Conservation (phyloP, 306 rosid genomes). For the Prinsepia uniflora region DNA sequence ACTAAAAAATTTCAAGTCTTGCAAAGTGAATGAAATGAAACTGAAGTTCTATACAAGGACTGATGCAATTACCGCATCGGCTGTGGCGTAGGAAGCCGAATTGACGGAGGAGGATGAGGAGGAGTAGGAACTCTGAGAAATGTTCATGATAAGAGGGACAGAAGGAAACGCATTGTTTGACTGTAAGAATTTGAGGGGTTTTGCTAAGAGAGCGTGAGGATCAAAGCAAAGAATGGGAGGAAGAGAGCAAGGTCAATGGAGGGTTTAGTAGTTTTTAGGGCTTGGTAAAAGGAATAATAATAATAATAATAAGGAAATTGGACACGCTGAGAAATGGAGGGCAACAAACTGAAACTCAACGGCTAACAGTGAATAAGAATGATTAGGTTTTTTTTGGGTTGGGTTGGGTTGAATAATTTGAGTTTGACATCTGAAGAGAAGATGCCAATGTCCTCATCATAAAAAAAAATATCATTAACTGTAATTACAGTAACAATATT, state of each 20-base stretch:
- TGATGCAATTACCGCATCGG: slow-evolving; percentile 45
- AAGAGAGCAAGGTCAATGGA: slow-evolving; percentile 26
- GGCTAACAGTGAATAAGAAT: slow-evolving; percentile 10
- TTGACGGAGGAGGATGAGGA: slow-evolving; percentile 57
- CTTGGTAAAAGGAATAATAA: slow-evolving; percentile 1
- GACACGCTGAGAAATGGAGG: background rate
- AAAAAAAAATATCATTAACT: too few relatives aligned
- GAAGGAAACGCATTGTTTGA: slow-evolving; percentile 34
- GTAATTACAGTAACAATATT: too few relatives aligned
- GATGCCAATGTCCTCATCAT: slow-evolving; percentile 5
- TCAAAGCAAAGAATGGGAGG: slow-evolving; percentile 22
- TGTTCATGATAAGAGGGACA: slow-evolving; percentile 43
- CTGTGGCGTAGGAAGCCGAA: slow-evolving; percentile 44
- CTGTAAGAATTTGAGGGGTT: background rate
- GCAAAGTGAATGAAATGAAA: slow-evolving; percentile 4
- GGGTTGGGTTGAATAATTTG: background rate
- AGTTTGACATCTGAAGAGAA: background rate
- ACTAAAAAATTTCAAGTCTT: background rate
- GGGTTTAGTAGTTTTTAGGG: slow-evolving; percentile 2
- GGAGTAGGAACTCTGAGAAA: slow-evolving; percentile 53
- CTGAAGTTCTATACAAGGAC: background rate
- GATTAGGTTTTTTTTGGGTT: background rate
- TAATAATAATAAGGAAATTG: background rate
- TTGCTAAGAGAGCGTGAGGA: slow-evolving; percentile 9
- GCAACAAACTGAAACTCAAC: slow-evolving; percentile 29